Conservation (phyloP, 345 rosid species). For the Salix viminalis region DNA sequence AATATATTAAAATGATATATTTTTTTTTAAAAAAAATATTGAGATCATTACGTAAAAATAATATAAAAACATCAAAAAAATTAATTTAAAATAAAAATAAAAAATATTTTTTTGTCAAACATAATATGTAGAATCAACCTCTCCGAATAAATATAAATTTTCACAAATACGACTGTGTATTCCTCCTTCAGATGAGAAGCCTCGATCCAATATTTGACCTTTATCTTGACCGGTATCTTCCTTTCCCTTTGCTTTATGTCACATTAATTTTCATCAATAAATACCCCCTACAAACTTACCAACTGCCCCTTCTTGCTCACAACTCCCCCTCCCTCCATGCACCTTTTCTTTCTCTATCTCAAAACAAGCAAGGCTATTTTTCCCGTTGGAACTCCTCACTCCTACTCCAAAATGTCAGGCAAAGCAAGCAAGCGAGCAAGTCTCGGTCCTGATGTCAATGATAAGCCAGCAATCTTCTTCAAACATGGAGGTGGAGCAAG, state of each 20-base stretch:
- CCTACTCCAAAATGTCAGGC: constrained; percentile 41
- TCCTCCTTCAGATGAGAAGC: constrained; percentile 17
- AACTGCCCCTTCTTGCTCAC: constrained; percentile 23
- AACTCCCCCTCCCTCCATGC: not conserved
- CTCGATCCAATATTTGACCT: constrained; percentile 6
- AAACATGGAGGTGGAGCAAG: constrained; percentile 36
- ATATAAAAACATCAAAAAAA: too few relatives aligned
- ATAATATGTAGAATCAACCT: constrained; percentile 4
- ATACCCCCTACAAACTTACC: constrained; percentile 32
- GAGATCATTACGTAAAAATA: too few relatives aligned
- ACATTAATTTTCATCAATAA: constrained; percentile 30
- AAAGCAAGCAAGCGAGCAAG: constrained; percentile 57
- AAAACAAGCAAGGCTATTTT: not conserved
- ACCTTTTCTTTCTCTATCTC: not conserved
- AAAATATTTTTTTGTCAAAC: too few relatives aligned
- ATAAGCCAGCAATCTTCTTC: constrained; percentile 36
- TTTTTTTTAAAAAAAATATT: not conserved
- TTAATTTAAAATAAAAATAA: too few relatives aligned
- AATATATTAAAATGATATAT: too few relatives aligned
- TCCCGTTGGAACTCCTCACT: not conserved
- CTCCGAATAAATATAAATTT: constrained; percentile 22
- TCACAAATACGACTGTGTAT: not conserved
- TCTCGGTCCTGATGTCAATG: constrained; percentile 59
- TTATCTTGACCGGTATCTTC: not conserved
- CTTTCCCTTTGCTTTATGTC: constrained; percentile 4